Evolutionary conservation across 139 green algal species (phyloP).

Genomic region (Coccomyxa sp.): DNA sequence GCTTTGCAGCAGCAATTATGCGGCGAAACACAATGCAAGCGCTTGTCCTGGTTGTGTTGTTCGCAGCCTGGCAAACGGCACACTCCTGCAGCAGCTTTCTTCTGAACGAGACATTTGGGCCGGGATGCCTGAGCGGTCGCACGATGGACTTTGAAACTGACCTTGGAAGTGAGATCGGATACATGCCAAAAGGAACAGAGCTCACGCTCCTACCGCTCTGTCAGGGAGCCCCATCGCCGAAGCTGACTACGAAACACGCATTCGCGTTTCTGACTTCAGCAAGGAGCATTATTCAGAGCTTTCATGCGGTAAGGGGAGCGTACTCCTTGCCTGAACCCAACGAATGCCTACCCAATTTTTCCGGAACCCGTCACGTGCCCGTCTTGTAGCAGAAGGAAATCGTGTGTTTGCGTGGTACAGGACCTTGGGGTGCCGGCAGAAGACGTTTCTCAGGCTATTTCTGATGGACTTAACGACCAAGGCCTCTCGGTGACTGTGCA

Average conservation of each 20-base stretch:
- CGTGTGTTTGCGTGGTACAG: not conserved
- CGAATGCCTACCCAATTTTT: too few relatives aligned
- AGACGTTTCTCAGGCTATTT: not conserved
- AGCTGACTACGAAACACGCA: not conserved
- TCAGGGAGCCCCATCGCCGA: not conserved
- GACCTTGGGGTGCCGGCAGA: not conserved
- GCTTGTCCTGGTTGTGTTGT: not conserved
- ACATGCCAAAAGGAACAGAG: not conserved
- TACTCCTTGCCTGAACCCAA: too few relatives aligned
- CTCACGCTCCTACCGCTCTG: not conserved
- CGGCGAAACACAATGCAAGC: not conserved
- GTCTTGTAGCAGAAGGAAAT: not conserved
- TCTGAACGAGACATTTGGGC: not conserved
- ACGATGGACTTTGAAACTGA: not conserved
- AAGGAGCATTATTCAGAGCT: not conserved
- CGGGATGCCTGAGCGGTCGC: not conserved
- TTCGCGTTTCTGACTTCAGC: not conserved
- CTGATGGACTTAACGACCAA: not conserved
- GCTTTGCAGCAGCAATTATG: too few relatives aligned
- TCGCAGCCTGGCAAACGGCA: not conserved
- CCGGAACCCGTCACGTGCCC: too few relatives aligned
- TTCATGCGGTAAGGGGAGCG: not conserved
- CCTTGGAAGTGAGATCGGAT: not conserved
- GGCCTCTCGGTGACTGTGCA: not conserved
- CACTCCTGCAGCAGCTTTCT: not conserved